Evolutionary conservation across 1,284 basidiomycete genomes (phyloP).

Genomic region (Pascua guehoae): DNA sequence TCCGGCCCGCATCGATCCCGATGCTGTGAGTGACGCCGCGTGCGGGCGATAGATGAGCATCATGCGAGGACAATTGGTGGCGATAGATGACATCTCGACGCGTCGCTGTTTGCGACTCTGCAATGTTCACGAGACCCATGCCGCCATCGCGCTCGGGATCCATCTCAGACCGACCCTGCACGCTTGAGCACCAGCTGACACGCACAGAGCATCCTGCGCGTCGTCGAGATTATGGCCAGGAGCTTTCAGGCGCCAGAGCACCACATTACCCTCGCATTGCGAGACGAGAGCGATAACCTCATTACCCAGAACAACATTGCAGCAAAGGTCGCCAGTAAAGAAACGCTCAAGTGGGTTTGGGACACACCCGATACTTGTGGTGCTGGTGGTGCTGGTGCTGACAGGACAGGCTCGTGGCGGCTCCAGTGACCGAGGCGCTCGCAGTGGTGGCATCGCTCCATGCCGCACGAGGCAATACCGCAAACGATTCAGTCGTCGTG

Average conservation of each 20-base stretch:
- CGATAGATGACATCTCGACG: too few species aligned
- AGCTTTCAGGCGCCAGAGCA: conserved; percentile 75
- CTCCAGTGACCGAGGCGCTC: conserved; percentile 40
- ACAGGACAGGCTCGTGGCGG: conserved; percentile 34
- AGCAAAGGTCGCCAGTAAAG: conserved; percentile 73
- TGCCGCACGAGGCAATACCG: conserved; percentile 12
- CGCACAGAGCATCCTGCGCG: conserved; percentile 35
- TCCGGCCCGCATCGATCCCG: conserved; percentile 44
- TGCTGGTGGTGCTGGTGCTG: not conserved
- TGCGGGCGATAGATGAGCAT: too few species aligned
- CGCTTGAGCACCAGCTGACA: not conserved
- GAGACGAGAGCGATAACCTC: conserved; percentile 81
- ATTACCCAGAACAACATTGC: conserved; percentile 84
- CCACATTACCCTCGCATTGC: conserved; percentile 72
- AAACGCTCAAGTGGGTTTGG: conserved; percentile 67
- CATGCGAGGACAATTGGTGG: too few species aligned
- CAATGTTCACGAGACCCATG: conserved; percentile 13
- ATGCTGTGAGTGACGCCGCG: conserved; percentile 32
- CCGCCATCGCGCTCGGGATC: conserved; percentile 3
- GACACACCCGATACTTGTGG: not conserved
- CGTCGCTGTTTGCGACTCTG: not conserved
- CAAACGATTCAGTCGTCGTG: conserved; percentile 5
- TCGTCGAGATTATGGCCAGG: conserved; percentile 46
- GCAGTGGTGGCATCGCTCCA: conserved; percentile 37
- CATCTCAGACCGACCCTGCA: not conserved